Evolutionary conservation across 768 basidiomycete species (phyloP).

Genomic region (Albatrellus ellisii): DNA sequence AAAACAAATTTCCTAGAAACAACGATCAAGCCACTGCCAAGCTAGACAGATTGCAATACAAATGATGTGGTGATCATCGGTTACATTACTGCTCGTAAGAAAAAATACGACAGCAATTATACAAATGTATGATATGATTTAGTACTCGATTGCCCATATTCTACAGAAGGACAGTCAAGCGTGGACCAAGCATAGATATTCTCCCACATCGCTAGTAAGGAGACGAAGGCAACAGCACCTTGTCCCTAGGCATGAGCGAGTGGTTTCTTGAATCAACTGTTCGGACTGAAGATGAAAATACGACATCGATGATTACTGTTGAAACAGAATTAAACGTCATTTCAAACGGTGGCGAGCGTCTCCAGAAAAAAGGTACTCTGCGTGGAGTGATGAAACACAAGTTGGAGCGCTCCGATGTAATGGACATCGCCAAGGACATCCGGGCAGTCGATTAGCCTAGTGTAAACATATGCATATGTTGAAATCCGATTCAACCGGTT

Average conservation of each 20-base stretch:
- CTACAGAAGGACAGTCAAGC: conserved; percentile 47
- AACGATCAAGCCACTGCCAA: neutral
- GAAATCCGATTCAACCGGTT: too few relatives aligned
- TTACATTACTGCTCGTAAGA: neutral
- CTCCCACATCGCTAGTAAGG: conserved; percentile 68
- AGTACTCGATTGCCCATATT: conserved; percentile 66
- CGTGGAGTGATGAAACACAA: too few relatives aligned
- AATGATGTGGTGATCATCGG: neutral
- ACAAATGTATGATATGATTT: conserved; percentile 40
- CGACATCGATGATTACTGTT: too few relatives aligned
- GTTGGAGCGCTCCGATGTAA: too few relatives aligned
- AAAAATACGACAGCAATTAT: neutral
- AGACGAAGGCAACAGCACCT: conserved; percentile 59
- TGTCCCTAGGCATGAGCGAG: conserved; percentile 69
- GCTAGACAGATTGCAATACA: neutral
- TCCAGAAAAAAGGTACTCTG: too few relatives aligned
- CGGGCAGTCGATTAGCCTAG: too few relatives aligned
- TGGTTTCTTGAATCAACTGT: conserved; percentile 27
- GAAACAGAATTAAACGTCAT: too few relatives aligned
- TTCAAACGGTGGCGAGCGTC: too few relatives aligned
- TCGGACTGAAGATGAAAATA: too few relatives aligned
- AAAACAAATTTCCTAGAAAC: too few relatives aligned
- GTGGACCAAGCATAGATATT: conserved; percentile 55
- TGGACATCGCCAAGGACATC: too few relatives aligned
- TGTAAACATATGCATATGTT: too few relatives aligned